Percentiles rank a stretch among this genome's conserved stretches.
Conservation (phyloP, 768 basidiomycete species). For the Leucosporidium scottii region DNA sequence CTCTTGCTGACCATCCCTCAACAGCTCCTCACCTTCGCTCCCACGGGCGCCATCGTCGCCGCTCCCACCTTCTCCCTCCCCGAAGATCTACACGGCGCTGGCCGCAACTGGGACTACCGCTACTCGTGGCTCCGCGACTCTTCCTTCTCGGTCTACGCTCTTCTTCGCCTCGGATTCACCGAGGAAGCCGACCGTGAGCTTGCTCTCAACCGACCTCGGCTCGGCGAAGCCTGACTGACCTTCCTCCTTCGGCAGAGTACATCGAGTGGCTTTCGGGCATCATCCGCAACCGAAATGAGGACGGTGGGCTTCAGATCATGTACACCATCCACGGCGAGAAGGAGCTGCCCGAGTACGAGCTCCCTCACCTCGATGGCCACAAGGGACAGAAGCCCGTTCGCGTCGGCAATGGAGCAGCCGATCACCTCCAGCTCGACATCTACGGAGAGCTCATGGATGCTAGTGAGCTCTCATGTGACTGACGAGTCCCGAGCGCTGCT, state of each 20-base stretch:
- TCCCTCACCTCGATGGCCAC: conserved; percentile 71
- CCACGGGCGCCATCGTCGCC: conserved; percentile 58
- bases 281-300: conserved; percentile 45
- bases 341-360: conserved; percentile 71
- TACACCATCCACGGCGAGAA: conserved; percentile 73
- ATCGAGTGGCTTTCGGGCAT: conserved; percentile 31
- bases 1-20: no score
- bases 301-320: conserved; percentile 94
- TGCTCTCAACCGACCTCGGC: conserved; percentile 24
- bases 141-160: conserved; percentile 88
- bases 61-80: not conserved
- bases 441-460: conserved; percentile 78
- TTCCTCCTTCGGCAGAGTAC: conserved; percentile 11
- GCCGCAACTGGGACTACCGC: conserved; percentile 46
- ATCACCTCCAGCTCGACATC: conserved; percentile 90
- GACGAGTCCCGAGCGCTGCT: not conserved
- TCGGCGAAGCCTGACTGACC: not conserved
- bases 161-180: conserved; percentile 88
- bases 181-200: conserved; percentile 67
- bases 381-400: conserved; percentile 41
- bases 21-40: conserved; percentile 33
- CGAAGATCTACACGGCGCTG: conserved; percentile 18
- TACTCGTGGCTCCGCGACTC: conserved; percentile 71
- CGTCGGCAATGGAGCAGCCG: conserved; percentile 93
- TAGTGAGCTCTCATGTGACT: not conserved